Evolutionary conservation across 169 alveolate genomes (phyloP).

Genomic region (Cyclospora cayetanensis): DNA sequence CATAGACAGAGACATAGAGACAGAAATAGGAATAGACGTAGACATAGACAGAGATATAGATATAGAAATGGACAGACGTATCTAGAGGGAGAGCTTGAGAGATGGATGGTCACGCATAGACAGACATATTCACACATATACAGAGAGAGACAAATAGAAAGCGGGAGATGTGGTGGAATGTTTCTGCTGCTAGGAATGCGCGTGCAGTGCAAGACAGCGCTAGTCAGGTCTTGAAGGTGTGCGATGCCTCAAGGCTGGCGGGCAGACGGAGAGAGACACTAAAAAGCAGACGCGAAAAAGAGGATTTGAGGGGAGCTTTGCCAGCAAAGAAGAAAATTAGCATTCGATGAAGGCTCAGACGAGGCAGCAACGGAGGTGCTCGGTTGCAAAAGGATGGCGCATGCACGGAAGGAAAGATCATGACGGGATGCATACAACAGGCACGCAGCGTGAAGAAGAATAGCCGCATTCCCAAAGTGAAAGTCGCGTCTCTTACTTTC

Average conservation of each 20-base stretch:
- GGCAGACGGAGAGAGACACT: not conserved
- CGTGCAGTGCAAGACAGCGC: not conserved
- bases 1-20: too few relatives aligned
- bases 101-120: not conserved
- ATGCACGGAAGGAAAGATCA: too few relatives aligned
- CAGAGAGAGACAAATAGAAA: not conserved
- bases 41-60: not conserved
- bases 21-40: too few relatives aligned
- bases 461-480: too few relatives aligned
- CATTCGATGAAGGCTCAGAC: not conserved
- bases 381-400: too few relatives aligned
- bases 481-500: not conserved
- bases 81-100: not conserved
- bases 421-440: too few relatives aligned
- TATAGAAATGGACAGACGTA: not conserved
- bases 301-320: not conserved
- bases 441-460: too few relatives aligned
- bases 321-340: not conserved
- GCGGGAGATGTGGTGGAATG: not conserved
- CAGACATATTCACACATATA: not conserved
- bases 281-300: not conserved
- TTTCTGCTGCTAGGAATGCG: not conserved
- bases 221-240: not conserved
- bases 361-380: too few relatives aligned
- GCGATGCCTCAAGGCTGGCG: not conserved